Base-by-base conservation (phyloP, 148 eudicot species). In the Limonium bicolor region DNA sequence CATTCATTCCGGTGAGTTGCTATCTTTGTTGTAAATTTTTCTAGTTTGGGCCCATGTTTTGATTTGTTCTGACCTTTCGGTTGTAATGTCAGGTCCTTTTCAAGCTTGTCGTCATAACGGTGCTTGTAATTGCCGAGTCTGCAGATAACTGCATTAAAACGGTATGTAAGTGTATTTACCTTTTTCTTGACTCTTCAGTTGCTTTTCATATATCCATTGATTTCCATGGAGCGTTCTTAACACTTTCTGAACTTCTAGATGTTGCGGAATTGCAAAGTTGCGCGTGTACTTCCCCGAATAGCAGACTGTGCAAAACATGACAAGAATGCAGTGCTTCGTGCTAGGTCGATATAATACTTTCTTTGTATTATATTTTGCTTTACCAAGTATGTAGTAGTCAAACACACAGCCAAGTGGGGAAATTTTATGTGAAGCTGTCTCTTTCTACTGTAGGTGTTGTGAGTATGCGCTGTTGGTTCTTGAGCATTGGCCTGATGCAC, bases 51-150 rank as follows among this genome's bases (percentile, higher is more conserved):
- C 54, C 5, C 32, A 34, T 46, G 18, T 23, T 43, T 9, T 24
- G 19, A 43, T 43, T 24, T 43, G 27, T 31, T 13, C 38, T 35
- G 9, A 13, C 13, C 13, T 43, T 43, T 25, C 16, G 41, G 38
- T 51, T 45, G 41, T 43, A 36, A 44, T 53, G 62, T 44, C 69
- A 90, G 99, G 80, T 64, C 31, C 88, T 90, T 44, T 90, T 90
- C 72, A 90, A 90, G 77, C 99, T 90, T 69, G 94, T 90, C 62
- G 99, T 90, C 62, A 90, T 90, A 73, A 90, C 99, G 17, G 99
- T 90, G 36, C 95, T 90, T 35, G 99, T 90, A 46, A 90, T 90
- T 65, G 85, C 84, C 29, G 99, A 90, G 70, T 90, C 99, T 54
- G 94, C 99, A 10, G 95, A 90, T 71, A 90, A 85, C 67, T 90